Base-by-base conservation (phyloP, 805 yeast genomes). In the Candida sakaeoensis region DNA sequence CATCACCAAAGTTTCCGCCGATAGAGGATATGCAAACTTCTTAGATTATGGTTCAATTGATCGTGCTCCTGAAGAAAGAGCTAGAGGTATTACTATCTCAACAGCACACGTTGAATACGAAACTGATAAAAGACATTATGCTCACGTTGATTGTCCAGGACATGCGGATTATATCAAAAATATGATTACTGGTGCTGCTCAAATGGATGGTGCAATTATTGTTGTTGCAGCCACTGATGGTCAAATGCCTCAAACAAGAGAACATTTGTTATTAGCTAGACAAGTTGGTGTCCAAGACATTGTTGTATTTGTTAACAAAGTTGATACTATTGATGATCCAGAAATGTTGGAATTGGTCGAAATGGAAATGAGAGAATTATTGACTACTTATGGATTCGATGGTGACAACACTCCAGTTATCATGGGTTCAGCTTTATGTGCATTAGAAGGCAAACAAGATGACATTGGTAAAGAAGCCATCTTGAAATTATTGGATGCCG, bases 241-340 rank as follows among this genome's bases (percentile, higher is more conserved):
- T 61, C 96, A 89, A 74, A 93, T 91, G 98, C 98, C 97, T 62
- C 99, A 93, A 76, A 93, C 99, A 54, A 87, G 98, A 76, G 99
- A 93, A 75, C 99, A 93, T 74, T 77, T 93, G 74, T 74, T 93
- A 68, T 82, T 93, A 60, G 99, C 99, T 50, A 88, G 98, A 77
- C 99, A 93, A 76, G 98, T 93, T 64, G 99, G 99, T 79, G 96
- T 93, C 52, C 95, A 91, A 74, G 80, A 89, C 72, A 79, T 93
- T 61, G 97, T 93, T 67, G 99, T 93, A 39, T 93, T 86, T 57
- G 98, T 93, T 45, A 93, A 93, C 85, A 93, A 93, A 77, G 93
- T 93, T 56, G 99, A 93, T 68, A 85, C 96, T 55, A 80, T 93
- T 61, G 97, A 93, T 62, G 99, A 93, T 67, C 95, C 95, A 51